phyloP scores from a whole-genome alignment of 2,329 filamentous ascomycete species.

The Lithohypha guttulata region DNA sequence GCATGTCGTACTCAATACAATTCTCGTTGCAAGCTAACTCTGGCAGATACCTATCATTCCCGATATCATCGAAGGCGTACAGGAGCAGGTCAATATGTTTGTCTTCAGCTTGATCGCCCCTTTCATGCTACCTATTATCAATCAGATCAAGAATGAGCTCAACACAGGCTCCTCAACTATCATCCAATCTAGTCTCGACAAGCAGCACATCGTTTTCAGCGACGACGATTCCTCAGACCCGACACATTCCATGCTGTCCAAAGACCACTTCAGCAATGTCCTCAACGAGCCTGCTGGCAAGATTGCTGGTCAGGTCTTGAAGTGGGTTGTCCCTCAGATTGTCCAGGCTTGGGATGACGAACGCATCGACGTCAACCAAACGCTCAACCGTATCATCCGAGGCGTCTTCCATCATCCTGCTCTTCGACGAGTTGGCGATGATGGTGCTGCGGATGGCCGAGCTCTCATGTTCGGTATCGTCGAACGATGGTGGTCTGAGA shows the following conservation, averaged over 20 bases:
- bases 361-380: conserved; percentile 54
- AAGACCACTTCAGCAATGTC: conserved; percentile 87
- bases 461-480: conserved; percentile 68
- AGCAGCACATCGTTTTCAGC: conserved; percentile 79
- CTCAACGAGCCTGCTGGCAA: conserved; percentile 82
- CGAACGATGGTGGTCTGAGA: conserved; percentile 68
- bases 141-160: conserved; percentile 77
- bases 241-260: conserved; percentile 90
- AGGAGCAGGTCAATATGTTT: conserved; percentile 79
- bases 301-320: conserved; percentile 65
- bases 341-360: conserved; percentile 83
- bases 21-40: too few relatives aligned
- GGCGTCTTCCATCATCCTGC: conserved; percentile 86
- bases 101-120: conserved; percentile 87
- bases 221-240: conserved; percentile 68
- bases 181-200: conserved; percentile 69
- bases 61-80: conserved; percentile 72
- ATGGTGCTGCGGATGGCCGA: conserved; percentile 63
- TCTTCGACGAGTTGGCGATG: conserved; percentile 57
- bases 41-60: conserved; percentile 76
- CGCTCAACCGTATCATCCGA: conserved; percentile 64
- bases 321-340: conserved; percentile 80
- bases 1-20: too few relatives aligned
- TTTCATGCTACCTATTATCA: conserved; percentile 74
- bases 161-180: conserved; percentile 77